phyloP scores from a whole-genome alignment of 164 flowering plant genomes.

The Cinnamomum micranthum region DNA sequence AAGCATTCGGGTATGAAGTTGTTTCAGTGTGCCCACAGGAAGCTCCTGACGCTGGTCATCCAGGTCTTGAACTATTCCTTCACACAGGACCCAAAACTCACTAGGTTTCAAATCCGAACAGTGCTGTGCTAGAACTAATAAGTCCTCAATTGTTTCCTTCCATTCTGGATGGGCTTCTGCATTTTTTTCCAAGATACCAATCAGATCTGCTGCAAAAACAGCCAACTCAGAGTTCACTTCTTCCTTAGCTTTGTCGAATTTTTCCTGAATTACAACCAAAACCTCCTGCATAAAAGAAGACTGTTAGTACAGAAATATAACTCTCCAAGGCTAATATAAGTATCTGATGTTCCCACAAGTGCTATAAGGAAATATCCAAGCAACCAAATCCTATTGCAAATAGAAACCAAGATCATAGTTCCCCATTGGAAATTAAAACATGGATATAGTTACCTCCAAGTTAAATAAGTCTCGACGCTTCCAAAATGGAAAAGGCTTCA shows the following conservation, averaged over 20 bases:
- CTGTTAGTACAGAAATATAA: neutral
- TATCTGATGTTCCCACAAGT: no score
- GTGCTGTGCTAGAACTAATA: conserved; percentile 79
- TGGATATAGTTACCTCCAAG: conserved; percentile 57
- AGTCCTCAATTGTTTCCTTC: conserved; percentile 94
- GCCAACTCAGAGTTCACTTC: conserved; percentile 96
- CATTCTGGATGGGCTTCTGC: conserved; percentile 88
- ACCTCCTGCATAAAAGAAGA: conserved; percentile 54
- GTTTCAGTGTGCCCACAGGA: conserved; percentile 82
- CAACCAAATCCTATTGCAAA: no score
- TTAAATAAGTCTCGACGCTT: conserved; percentile 88
- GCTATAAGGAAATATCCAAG: no score
- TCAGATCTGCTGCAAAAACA: conserved; percentile 86
- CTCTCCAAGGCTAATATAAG: no score
- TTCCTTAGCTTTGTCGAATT: conserved; percentile 97
- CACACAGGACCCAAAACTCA: conserved; percentile 99
- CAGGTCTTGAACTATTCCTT: conserved; percentile 94
- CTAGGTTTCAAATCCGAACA: conserved; percentile 93
- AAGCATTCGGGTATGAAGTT: conserved; percentile 97
- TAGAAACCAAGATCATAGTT: neutral
- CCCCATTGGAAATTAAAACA: neutral
- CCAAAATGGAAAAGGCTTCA: conserved; percentile 95
- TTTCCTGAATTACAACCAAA: conserved; percentile 68
- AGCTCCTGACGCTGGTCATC: conserved; percentile 97
- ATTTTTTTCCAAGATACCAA: conserved; percentile 87